Evolutionary conservation across 495 filamentous ascomycete species (phyloP).

Genomic region (Penicillium alfredii): DNA sequence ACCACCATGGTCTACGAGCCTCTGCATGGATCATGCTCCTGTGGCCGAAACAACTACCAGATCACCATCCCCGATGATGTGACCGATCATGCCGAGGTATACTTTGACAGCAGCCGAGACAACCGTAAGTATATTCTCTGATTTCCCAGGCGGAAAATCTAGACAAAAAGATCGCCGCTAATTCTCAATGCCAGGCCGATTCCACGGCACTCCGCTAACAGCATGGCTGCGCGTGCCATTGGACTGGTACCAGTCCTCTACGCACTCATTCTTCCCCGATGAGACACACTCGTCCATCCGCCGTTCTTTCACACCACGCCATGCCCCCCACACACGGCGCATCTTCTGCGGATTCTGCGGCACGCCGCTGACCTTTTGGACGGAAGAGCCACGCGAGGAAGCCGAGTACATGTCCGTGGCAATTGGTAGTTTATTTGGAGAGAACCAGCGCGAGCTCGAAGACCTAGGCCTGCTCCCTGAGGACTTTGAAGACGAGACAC

Average conservation of each 20-base stretch:
- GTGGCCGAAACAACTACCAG: conserved; percentile 77
- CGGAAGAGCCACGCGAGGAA: conserved; percentile 60
- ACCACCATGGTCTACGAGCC: conserved; percentile 33
- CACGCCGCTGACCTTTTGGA: conserved; percentile 74
- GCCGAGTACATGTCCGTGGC: conserved; percentile 70
- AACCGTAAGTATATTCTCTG: conserved; percentile 63
- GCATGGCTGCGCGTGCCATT: conserved; percentile 79
- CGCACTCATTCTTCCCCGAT: conserved; percentile 67
- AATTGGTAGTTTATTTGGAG: conserved; percentile 60
- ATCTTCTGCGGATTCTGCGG: conserved; percentile 91
- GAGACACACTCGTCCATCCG: conserved; percentile 69
- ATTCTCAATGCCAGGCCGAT: conserved; percentile 44
- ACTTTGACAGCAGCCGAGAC: conserved; percentile 60
- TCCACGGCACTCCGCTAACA: conserved; percentile 63
- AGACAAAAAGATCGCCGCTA: conserved; percentile 6
- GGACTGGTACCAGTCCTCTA: conserved; percentile 63
- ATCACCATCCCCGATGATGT: conserved; percentile 58
- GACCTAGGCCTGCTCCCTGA: conserved; percentile 59
- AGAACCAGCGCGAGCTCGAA: conserved; percentile 62
- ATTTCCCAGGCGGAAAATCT: neutral
- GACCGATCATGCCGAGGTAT: conserved; percentile 53
- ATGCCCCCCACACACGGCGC: conserved; percentile 55
- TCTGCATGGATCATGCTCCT: conserved; percentile 73
- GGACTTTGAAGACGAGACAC: conserved; percentile 36
- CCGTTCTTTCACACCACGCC: conserved; percentile 57